Base-by-base conservation (phyloP, 225 moss, liverwort and hornwort genomes). In the Sphagnum tenellum region DNA sequence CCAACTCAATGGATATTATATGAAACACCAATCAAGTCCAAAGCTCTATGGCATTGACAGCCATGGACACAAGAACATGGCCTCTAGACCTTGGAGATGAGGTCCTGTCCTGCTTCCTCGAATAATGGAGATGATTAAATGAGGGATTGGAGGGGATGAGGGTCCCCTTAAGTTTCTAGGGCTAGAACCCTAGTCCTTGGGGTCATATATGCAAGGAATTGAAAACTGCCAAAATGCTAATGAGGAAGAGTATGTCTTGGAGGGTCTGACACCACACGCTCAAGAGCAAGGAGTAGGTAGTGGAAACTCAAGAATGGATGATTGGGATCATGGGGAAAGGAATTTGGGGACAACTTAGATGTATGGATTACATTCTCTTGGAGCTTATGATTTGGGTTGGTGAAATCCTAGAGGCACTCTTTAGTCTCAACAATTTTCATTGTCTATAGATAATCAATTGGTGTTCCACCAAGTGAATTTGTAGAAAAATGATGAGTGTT, bases 231-330 rank as follows among this genome's bases (percentile, higher is more conserved):
- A 90, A 64, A 90, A 89, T 70, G 75, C 76, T 61, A 93, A 90
- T 44, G 98, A 90, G 72, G 98, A 93, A 72, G 98, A 93, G 60
- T 98, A 89, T 61, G 82, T 78, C 45, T 93, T 93, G 98, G 92
- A 90, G 60, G 98, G 90, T 73, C 81, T 93, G 87, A 87, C 82
- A 68, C 86, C 89, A 4, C 87, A 77, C 64, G 73, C 71, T 62
- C 69, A 81, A 68, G 86, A 73, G 69, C 65, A 72, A 47, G 98
- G 69, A 12, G 69, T 75, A 65, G 63, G 55, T 46, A 74, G 72
- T 50, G 88, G 83, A 5, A 76, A 72, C 12, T 59, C 60, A 2
- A 65, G 75, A 51, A 81, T 70, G 71, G 83, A 80, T 4, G 80
- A 88, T 2, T 87, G 95, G 89, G 79, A 72, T 56, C 61, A 60